Evolutionary conservation across 495 filamentous ascomycete species (phyloP), one percentile per base, ranked within the genome.

Genomic region (Trichoderma reesei): DNA sequence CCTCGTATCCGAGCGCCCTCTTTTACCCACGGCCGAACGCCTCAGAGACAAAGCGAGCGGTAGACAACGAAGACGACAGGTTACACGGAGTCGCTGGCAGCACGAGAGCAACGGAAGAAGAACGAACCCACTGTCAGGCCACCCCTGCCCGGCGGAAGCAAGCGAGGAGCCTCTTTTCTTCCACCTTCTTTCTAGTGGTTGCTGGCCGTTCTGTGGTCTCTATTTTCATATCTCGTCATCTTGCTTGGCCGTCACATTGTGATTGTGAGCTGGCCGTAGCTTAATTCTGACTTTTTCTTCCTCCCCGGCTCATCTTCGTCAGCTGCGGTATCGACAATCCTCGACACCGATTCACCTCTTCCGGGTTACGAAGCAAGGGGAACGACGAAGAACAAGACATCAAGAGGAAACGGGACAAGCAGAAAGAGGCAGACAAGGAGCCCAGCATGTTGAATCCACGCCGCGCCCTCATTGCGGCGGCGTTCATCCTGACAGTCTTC

Each of bases 401-500:
- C 11, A 39, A 46, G 42, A 46, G 7, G 16, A 14, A 18, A 3
- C 1, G 5, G 16, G n/a, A 46, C 5, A 46, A 1, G 26, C 26
- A 46, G 13, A 46, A 46, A 16, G n/a, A 46, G n/a, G 16, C 5
- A 46, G 16, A 14, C 11, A 16, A 46, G n/a, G 39, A 18, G 10
- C 59, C 41, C 68, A 71, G 67, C 41, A 80, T 81, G 78, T 70
- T 91, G 68, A 88, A 88, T 63, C 90, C 91, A 70, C 83, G 85
- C 68, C 86, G 87, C 75, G 85, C 87, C 68, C 75, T 93, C 41
- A 71, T 93, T 66, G 79, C 86, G 39, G 85, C 90, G 44, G 79
- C 81, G 65, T 80, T 85, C 72, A 67, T 95, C 65, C 69, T 96
- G 66, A 82, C 83, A 38, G 78, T 89, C 69, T 77, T 96, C 69